Evolutionary conservation across 208 protist genomes (phyloP), one percentile per base, ranked within the genome.

Genomic region (Leishmania guyanensis): DNA sequence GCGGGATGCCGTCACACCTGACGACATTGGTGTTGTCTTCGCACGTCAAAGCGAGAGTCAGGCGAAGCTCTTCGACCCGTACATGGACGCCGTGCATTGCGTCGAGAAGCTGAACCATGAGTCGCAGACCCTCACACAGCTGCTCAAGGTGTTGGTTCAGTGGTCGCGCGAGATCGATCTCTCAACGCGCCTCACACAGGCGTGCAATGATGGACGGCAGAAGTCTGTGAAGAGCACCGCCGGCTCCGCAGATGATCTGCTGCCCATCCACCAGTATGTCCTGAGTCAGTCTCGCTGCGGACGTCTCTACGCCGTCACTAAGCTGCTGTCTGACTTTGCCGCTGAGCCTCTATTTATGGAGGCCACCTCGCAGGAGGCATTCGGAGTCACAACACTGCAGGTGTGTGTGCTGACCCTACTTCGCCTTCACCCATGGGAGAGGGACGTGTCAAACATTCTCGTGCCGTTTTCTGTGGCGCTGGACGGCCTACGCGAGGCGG

Each of bases 251-350:
- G 94, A 97, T 84, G 94, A 97, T 71, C 87, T 97, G 69, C 82
- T 97, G 65, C 94, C 94, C 48, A 97, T 97, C 73, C 89, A 97
- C 72, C 91, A 95, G 79, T 97, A 95, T 84, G 89, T 96, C 5
- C 85, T 97, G 17, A 90, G 90, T 50, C 90, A 93, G 58, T 87
- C 90, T 51, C 84, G 72, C 58, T 78, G 92, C 64, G 58, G 50
- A 1, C 77, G 89, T 70, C 78, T 96, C 56, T 94, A 91, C 81
- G 89, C 91, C 29, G 88, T 93, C 46, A 87, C 88, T 43, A 90
- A 86, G 64, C 66, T 97, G 56, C 86, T 97, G 39, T 86, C 86
- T 5, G 94, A 97, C 84, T 89, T 95, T 29, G 86, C 88, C 16
- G 84, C 73, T 36, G 87, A 93, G 79, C 65, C 86, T 54, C 82